Percentiles rank a stretch among this genome's conserved stretches.
Conservation (phyloP, 2,329 filamentous ascomycete genomes). For the Pseudopithomyces chartarum region DNA sequence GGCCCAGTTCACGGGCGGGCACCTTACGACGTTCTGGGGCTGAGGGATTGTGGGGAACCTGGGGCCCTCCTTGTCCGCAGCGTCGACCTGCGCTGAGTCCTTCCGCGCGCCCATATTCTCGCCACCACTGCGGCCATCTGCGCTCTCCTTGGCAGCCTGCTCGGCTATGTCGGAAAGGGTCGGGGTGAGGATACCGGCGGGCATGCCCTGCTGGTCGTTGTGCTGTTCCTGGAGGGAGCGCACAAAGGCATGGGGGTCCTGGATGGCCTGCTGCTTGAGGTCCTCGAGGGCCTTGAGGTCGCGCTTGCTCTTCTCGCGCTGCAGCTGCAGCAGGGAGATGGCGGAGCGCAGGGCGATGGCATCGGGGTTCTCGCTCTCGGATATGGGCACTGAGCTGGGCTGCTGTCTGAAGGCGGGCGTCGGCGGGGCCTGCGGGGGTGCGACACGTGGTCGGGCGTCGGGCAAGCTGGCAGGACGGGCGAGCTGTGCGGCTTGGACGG, state of each 20-base stretch:
- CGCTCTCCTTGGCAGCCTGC: constrained; percentile 28
- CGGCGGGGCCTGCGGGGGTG: constrained; percentile 34
- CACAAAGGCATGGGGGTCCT: constrained; percentile 73
- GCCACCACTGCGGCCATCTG: constrained; percentile 23
- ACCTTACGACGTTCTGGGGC: constrained; percentile 81
- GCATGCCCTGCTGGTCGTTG: constrained; percentile 37
- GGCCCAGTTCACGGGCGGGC: constrained; percentile 90
- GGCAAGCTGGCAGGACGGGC: constrained; percentile 33
- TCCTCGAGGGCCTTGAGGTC: constrained; percentile 74
- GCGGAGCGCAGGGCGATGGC: constrained; percentile 84
- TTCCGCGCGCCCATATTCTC: constrained; percentile 30
- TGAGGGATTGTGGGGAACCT: constrained; percentile 71
- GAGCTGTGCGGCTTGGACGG: constrained; percentile 39
- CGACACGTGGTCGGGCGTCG: constrained; percentile 32
- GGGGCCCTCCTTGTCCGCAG: constrained; percentile 15
- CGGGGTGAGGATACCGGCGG: constrained; percentile 41
- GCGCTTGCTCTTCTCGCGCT: constrained; percentile 75
- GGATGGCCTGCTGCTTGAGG: constrained; percentile 72
- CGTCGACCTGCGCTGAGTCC: constrained; percentile 30
- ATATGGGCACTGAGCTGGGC: constrained; percentile 52
- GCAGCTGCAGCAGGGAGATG: constrained; percentile 84
- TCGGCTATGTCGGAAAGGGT: constrained; percentile 46
- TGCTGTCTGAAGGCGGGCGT: constrained; percentile 46
- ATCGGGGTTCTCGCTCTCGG: constrained; percentile 71
- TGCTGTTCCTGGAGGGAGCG: constrained; percentile 69